Evolutionary conservation across 2,329 filamentous ascomycete genomes (phyloP), one percentile per base, ranked within the genome.

Genomic region (Beauveria scarabaeidicola): DNA sequence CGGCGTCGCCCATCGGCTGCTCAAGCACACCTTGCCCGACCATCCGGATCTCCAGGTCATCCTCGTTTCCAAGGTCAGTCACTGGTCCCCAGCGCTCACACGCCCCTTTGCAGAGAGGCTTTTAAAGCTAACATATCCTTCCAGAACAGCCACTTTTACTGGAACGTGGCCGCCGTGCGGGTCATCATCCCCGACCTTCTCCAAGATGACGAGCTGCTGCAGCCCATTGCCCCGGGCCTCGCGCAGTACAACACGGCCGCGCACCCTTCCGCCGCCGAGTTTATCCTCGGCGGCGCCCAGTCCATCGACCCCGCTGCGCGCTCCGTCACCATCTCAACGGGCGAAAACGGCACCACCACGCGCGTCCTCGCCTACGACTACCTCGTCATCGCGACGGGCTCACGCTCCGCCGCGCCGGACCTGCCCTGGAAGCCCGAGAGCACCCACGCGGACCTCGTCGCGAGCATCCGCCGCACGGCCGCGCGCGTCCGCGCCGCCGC

Each of bases 81-180:
- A 27, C n/a, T n/a, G n/a, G n/a, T 47, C n/a, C 3, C 29, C 52
- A 46, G 19, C 8, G 40, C 32, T 43, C 25, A 17, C 41, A 8
- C 41, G 4, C 17, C 17, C n/a, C 29, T 11, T 2, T 29, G 9
- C 27, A 32, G 29, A 32, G 29, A 13, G 13, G 10, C 9, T 7
- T 2, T 10, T 3, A 8, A 25, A 17, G 48, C 48, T 25, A 17
- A 52, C 7, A 36, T 32, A 46, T 19, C 32, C 21, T 46, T 13
- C n/a, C 61, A 83, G 78, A 83, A 77, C 64, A 78, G 74, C 62
- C 80, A 84, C 65, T 80, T 84, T 64, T 84, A 77, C 73, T 83
- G 81, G 81, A 83, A 83, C 69, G 59, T 83, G 5, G 81, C 80
- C 27, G 76, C 81, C 1, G 77, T 82, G 47, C 79, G 82, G 51